Conservation (phyloP, 2,329 filamentous ascomycete genomes). For the Fusarium dimerum region DNA sequence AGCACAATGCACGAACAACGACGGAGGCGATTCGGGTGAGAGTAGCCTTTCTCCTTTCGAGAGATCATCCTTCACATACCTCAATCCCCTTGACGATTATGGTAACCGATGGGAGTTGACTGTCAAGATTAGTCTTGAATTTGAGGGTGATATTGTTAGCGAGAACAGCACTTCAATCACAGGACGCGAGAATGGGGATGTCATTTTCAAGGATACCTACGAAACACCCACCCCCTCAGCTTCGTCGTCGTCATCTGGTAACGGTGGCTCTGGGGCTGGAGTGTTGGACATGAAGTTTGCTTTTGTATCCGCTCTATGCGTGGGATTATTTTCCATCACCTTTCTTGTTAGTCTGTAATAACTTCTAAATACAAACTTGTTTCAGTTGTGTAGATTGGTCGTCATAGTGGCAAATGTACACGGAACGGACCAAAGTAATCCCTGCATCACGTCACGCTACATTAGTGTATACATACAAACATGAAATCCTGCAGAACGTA, state of each 20-base stretch:
- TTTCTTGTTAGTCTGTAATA: neutral
- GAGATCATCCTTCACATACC: slow-evolving; percentile 1
- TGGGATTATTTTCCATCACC: neutral
- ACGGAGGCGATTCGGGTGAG: neutral
- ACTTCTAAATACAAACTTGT: neutral
- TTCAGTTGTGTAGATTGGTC: neutral
- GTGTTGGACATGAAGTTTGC: neutral
- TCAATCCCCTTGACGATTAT: neutral
- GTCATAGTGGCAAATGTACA: neutral
- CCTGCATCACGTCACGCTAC: no score
- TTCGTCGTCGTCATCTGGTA: neutral
- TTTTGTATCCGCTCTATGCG: neutral
- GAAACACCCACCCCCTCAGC: slow-evolving; percentile 1
- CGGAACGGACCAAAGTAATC: no score
- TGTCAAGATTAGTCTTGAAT: neutral
- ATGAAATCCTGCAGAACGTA: neutral
- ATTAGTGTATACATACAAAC: neutral
- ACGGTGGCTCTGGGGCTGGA: neutral
- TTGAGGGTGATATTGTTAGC: slow-evolving; percentile 12
- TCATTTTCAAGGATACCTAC: neutral
- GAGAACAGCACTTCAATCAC: slow-evolving; percentile 14
- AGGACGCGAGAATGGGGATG: slow-evolving; percentile 1
- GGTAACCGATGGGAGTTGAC: neutral
- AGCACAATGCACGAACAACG: neutral
- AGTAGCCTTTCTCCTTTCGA: neutral